Conservation (phyloP, 2,329 filamentous ascomycete genomes). For the Fusarium sulawesiense region DNA sequence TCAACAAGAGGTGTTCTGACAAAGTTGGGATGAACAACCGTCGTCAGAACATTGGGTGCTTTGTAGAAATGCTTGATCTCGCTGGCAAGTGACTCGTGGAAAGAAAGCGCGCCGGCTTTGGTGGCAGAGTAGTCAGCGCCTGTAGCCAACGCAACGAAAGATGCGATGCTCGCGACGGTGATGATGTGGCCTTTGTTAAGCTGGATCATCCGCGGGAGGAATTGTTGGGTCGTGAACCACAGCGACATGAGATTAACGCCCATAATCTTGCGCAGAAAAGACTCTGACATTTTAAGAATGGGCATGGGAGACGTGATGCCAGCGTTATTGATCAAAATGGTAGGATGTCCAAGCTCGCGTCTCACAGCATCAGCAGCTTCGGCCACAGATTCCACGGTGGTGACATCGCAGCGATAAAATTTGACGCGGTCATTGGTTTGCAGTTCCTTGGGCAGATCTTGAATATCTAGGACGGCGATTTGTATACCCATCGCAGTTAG, state of each 20-base stretch:
- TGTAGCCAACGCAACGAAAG: conserved; percentile 67
- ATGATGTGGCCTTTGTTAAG: conserved; percentile 77
- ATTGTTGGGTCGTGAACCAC: conserved; percentile 72
- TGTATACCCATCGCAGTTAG: conserved; percentile 61
- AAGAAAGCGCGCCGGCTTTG: conserved; percentile 73
- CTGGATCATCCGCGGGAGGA: conserved; percentile 72
- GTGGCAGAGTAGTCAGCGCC: conserved; percentile 74
- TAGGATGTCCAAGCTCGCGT: conserved; percentile 67
- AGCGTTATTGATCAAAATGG: conserved; percentile 78
- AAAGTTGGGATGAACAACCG: conserved; percentile 70
- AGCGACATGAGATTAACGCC: conserved; percentile 75
- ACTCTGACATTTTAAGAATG: conserved; percentile 67
- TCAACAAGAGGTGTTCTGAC: conserved; percentile 60
- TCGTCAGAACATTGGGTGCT: conserved; percentile 70
- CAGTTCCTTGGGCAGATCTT: conserved; percentile 44
- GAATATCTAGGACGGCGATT: conserved; percentile 76
- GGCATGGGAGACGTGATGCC: conserved; percentile 69
- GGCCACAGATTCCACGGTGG: conserved; percentile 57
- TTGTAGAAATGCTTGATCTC: conserved; percentile 70
- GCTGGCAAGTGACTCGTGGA: conserved; percentile 72
- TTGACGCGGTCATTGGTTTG: conserved; percentile 38
- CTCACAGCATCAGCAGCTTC: conserved; percentile 55
- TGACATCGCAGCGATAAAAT: conserved; percentile 55
- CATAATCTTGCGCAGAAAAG: conserved; percentile 71
- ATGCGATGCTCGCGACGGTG: conserved; percentile 74